Conservation (phyloP, 805 yeast genomes). For the Candida gorgasii region DNA sequence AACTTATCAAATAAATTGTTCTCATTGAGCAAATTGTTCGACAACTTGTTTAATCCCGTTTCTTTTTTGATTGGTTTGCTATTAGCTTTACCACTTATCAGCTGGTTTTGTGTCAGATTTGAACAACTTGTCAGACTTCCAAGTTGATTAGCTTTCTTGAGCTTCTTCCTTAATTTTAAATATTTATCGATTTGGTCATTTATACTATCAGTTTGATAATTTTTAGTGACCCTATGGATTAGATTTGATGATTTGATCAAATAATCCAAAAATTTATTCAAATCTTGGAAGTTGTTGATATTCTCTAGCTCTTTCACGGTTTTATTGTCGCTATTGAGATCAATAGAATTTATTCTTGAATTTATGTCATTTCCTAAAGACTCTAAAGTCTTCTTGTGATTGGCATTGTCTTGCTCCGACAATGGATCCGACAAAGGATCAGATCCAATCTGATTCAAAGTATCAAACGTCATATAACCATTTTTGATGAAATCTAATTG, state of each 20-base stretch:
- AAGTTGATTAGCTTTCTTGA: conserved; percentile 4
- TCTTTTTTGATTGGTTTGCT: conserved; percentile 1
- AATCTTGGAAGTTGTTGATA: conserved; percentile 40
- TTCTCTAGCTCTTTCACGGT: conserved; percentile 26
- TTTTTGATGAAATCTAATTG: conserved; percentile 44
- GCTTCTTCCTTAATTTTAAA: conserved; percentile 19
- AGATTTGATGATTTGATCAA: conserved; percentile 37
- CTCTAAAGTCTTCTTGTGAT: neutral
- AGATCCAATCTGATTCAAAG: conserved; percentile 25
- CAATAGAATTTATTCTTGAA: conserved; percentile 5
- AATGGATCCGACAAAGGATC: too few relatives aligned
- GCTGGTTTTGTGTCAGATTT: conserved; percentile 4
- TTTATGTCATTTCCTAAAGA: conserved; percentile 4
- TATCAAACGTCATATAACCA: conserved; percentile 46
- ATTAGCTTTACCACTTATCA: neutral
- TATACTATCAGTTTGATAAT: conserved; percentile 16
- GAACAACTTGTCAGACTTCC: neutral
- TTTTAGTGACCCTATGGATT: conserved; percentile 40
- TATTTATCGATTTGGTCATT: conserved; percentile 27
- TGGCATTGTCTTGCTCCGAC: too few relatives aligned
- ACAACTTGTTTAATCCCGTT: neutral
- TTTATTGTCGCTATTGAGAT: neutral
- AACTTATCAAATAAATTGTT: conserved; percentile 19
- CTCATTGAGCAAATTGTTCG: conserved; percentile 16
- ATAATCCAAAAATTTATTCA: conserved; percentile 40